Conservation (phyloP, 2,329 filamentous ascomycete genomes). For the Calycina marina region DNA sequence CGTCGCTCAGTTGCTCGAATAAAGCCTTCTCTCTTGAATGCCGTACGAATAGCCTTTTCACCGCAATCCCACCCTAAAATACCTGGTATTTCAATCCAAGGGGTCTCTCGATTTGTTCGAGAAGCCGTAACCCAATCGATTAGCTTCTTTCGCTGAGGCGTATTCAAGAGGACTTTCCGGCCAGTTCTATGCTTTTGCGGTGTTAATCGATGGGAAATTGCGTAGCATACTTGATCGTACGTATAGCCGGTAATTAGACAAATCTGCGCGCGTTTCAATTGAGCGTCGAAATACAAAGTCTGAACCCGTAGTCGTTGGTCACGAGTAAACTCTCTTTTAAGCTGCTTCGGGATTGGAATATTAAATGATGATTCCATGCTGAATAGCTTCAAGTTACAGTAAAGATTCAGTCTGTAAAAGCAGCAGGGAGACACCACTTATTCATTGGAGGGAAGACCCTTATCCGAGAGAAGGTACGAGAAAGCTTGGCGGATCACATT, state of each 20-base stretch:
- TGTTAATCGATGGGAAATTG: neutral
- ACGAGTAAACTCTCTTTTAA: neutral
- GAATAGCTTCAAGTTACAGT: too few species aligned
- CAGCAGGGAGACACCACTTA: too few species aligned
- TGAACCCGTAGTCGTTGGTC: neutral
- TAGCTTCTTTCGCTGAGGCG: neutral
- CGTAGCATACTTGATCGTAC: neutral
- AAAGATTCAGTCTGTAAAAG: too few species aligned
- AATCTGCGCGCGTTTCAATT: neutral
- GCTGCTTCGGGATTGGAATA: conserved; percentile 1
- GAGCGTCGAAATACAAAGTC: neutral
- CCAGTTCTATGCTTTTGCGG: neutral
- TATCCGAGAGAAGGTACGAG: too few species aligned
- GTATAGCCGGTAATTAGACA: neutral
- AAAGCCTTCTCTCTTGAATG: conserved; percentile 8
- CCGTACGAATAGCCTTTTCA: conserved; percentile 4
- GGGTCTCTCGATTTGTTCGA: neutral
- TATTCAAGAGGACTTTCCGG: neutral
- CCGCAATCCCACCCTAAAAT: neutral
- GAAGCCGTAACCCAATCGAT: neutral
- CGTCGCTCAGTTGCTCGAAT: neutral
- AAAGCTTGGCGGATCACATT: too few species aligned
- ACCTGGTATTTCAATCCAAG: neutral
- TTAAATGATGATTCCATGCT: neutral
- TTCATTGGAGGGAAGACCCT: too few species aligned